These are phyloP conservation scores for Phascolomyces articulosus DNA, from an alignment of 371 early-diverging fungal genomes.

Conservation along the genomic window DNA sequence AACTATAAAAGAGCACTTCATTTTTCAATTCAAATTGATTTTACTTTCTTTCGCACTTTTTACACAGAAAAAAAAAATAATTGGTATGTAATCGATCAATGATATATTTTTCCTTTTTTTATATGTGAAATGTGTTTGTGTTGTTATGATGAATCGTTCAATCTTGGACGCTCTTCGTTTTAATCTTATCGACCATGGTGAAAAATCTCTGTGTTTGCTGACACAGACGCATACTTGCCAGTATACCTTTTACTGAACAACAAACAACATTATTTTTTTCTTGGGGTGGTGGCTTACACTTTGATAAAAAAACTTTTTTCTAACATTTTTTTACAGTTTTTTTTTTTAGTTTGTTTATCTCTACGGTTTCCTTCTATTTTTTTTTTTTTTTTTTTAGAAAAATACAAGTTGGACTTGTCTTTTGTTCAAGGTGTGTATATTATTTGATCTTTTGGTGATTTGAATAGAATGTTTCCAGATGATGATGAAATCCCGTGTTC, in stretches of 20 bases:
- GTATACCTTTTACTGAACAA: constrained; percentile 18
- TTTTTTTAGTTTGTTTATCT: no score
- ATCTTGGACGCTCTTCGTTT: constrained; percentile 22
- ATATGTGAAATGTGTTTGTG: neutral
- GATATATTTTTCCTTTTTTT: neutral
- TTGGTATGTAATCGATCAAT: neutral
- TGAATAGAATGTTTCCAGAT: constrained; percentile 12
- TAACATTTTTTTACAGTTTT: neutral
- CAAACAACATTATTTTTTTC: neutral
- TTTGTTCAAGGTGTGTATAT: constrained; percentile 23
- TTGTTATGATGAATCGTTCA: constrained; percentile 23
- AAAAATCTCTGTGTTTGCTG: constrained; percentile 35
- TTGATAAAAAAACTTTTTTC: neutral
- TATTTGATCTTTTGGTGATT: neutral
- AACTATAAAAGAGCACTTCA: neutral
- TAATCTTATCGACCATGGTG: constrained; percentile 39
- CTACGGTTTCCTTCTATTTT: no score
- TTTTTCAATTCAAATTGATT: neutral
- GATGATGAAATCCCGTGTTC: constrained; percentile 38
- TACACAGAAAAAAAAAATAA: neutral
- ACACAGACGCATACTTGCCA: constrained; percentile 37
- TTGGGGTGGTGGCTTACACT: neutral
- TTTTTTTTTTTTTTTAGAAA: neutral
- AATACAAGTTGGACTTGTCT: no score
- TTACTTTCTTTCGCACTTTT: neutral